These are phyloP conservation scores for Pontederia crassipes DNA, from an alignment of 176 grass and related monocot genomes.

Conservation along the genomic window DNA sequence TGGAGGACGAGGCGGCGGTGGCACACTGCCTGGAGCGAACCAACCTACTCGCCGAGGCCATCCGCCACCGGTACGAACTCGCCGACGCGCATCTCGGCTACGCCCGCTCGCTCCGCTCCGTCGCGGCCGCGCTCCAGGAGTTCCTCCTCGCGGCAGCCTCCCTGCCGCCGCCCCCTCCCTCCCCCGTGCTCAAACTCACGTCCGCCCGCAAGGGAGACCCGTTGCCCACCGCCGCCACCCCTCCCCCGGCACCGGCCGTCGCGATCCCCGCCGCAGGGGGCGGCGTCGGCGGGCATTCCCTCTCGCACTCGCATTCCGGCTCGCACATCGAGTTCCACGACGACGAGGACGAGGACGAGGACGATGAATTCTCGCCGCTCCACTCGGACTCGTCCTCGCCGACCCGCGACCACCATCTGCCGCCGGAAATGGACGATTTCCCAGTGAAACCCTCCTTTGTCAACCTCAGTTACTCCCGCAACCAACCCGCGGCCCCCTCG, in stretches of 20 bases:
- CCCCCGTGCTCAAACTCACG: slow-evolving; percentile 55
- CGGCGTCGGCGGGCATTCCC: neutral
- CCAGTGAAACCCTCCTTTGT: slow-evolving; percentile 12
- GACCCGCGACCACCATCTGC: slow-evolving; percentile 1
- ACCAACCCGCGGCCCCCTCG: slow-evolving; percentile 13
- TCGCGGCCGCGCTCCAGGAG: slow-evolving; percentile 40
- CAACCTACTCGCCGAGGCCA: slow-evolving; percentile 47
- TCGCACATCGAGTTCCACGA: slow-evolving; percentile 23
- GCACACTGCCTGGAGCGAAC: slow-evolving; percentile 51
- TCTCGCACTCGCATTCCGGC: slow-evolving; percentile 14
- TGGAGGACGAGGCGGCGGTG: slow-evolving; percentile 69
- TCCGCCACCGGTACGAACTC: slow-evolving; percentile 61
- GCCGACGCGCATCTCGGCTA: slow-evolving; percentile 82
- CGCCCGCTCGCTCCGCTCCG: slow-evolving; percentile 34
- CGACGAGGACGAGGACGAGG: slow-evolving; percentile 4
- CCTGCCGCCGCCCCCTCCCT: slow-evolving; percentile 19
- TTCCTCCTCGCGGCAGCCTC: slow-evolving; percentile 43
- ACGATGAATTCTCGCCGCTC: neutral
- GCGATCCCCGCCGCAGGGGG: slow-evolving; percentile 19
- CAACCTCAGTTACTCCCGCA: slow-evolving; percentile 27
- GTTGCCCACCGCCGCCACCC: slow-evolving; percentile 8
- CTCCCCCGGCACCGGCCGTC: neutral
- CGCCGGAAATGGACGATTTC: neutral
- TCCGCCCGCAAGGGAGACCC: slow-evolving; percentile 54
- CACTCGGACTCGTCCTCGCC: slow-evolving; percentile 8